Conservation (phyloP, 441 rosid genomes). For the Erodium trifolium region DNA sequence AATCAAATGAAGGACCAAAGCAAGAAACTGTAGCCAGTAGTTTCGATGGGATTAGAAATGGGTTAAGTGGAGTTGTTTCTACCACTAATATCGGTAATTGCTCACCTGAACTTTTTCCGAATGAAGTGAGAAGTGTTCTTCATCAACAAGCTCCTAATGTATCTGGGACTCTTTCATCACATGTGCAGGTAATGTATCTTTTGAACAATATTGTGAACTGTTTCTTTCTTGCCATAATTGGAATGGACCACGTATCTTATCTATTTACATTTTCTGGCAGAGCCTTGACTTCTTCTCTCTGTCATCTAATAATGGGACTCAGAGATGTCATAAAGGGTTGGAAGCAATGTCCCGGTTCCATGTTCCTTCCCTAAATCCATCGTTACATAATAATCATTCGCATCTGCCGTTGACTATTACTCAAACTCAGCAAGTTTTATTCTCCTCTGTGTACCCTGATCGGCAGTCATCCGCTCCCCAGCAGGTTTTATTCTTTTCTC, state of each 20-base stretch:
- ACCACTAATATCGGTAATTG: constrained; percentile 10
- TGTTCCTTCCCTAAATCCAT: constrained; percentile 31
- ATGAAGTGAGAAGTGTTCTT: constrained; percentile 25
- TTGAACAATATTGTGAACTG: constrained; percentile 6
- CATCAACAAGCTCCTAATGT: constrained; percentile 21
- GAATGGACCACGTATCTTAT: constrained; percentile 15
- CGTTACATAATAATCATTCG: constrained; percentile 30
- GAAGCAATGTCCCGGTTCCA: constrained; percentile 31
- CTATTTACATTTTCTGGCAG: constrained; percentile 32
- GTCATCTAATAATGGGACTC: constrained; percentile 22
- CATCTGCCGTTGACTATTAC: constrained; percentile 27
- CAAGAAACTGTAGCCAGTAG: constrained; percentile 24
- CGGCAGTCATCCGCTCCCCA: constrained; percentile 36
- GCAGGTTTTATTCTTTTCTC: constrained; percentile 38
- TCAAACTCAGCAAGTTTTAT: constrained; percentile 19
- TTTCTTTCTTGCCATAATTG: neutral
- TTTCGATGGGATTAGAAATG: constrained; percentile 24
- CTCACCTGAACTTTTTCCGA: constrained; percentile 19
- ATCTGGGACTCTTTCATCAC: constrained; percentile 24
- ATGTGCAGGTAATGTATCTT: constrained; percentile 36
- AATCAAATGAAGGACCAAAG: constrained; percentile 30
- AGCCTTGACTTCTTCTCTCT: constrained; percentile 47
- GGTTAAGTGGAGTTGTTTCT: constrained; percentile 22
- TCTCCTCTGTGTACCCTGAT: constrained; percentile 31
- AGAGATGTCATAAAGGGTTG: constrained; percentile 23